A percentile compares a stretch with the other conserved stretches of the same genome.
These are phyloP conservation scores for Magnolia officinalis DNA, from an alignment of 164 flowering plant species.

Conservation along the genomic window DNA sequence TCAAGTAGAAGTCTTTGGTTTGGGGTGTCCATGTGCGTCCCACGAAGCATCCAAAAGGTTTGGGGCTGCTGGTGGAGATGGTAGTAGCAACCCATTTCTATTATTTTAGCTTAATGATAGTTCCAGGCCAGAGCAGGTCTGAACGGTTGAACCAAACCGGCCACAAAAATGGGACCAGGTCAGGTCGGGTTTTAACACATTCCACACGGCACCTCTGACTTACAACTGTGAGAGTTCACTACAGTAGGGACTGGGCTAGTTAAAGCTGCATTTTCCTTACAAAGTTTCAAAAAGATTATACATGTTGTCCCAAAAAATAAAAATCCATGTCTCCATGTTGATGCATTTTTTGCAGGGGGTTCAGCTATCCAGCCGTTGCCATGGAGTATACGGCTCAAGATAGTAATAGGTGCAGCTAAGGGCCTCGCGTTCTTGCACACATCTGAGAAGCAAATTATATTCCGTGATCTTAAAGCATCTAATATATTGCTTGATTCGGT, in stretches of 20 bases:
- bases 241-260: not conserved
- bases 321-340: not conserved
- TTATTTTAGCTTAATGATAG: too few species aligned
- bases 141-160: not conserved
- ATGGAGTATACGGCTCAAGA: conserved; percentile 71
- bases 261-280: not conserved
- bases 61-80: too few species aligned
- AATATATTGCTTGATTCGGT: conserved; percentile 86
- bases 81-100: too few species aligned
- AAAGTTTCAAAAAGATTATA: not conserved
- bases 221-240: not conserved
- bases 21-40: too few species aligned
- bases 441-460: conserved; percentile 67
- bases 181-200: not conserved
- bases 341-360: conserved; percentile 38
- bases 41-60: too few species aligned
- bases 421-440: conserved; percentile 79
- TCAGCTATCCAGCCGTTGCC: conserved; percentile 52
- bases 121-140: not conserved
- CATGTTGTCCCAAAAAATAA: not conserved
- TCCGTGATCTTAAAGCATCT: conserved; percentile 83
- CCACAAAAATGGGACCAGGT: not conserved
- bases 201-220: not conserved
- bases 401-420: conserved; percentile 74
- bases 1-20: too few species aligned